Evolutionary conservation across 352 stramenopile species (phyloP).

Genomic region (Globisporangium spiculum): DNA sequence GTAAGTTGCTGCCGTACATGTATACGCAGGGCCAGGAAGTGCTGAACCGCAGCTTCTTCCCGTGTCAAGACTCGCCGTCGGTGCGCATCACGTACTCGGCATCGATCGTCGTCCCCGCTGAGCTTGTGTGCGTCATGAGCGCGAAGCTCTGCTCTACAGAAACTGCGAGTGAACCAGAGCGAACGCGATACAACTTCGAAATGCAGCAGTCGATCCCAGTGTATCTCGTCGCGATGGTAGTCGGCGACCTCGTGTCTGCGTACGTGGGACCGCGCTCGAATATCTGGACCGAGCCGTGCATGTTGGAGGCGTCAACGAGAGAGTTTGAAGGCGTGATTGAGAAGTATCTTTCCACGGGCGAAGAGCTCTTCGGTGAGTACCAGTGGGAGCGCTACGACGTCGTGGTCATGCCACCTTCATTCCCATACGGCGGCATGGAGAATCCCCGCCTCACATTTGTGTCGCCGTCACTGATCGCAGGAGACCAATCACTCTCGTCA

Average conservation of each 20-base stretch:
- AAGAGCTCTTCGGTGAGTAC: conserved; percentile 80
- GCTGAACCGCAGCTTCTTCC: conserved; percentile 82
- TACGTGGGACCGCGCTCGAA: conserved; percentile 66
- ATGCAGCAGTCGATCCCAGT: conserved; percentile 84
- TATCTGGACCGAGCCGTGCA: conserved; percentile 81
- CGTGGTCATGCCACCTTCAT: conserved; percentile 85
- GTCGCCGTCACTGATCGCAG: conserved; percentile 72
- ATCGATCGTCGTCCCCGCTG: conserved; percentile 87
- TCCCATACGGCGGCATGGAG: conserved; percentile 98
- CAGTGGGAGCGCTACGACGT: conserved; percentile 84
- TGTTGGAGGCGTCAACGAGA: conserved; percentile 66
- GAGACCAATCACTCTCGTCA: conserved; percentile 74
- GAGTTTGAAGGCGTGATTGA: conserved; percentile 80
- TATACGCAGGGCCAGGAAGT: conserved; percentile 88
- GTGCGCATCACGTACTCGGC: conserved; percentile 96
- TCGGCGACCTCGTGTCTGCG: conserved; percentile 69
- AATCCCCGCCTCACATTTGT: conserved; percentile 90
- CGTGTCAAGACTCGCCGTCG: conserved; percentile 91
- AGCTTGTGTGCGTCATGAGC: conserved; percentile 90
- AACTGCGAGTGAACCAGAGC: conserved; percentile 3
- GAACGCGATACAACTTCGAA: conserved; percentile 61
- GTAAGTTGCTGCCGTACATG: conserved; percentile 72
- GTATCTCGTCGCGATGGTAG: conserved; percentile 82
- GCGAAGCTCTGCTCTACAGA: conserved; percentile 43
- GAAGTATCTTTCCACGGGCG: conserved; percentile 67